These are phyloP conservation scores for Globisporangium paddicum DNA, from an alignment of 352 stramenopile species.

Conservation along the genomic window DNA sequence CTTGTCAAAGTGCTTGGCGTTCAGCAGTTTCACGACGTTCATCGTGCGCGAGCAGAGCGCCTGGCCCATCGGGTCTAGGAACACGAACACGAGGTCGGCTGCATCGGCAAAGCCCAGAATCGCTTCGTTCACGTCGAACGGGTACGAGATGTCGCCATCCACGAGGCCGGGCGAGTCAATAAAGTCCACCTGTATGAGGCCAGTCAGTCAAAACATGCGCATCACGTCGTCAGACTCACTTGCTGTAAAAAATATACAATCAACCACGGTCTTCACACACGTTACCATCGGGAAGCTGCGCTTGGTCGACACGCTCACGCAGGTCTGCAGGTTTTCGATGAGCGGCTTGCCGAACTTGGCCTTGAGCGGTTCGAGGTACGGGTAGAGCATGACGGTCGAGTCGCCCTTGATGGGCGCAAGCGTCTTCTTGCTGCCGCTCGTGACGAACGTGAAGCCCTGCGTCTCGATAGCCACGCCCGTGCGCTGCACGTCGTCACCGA, in stretches of 20 bases:
- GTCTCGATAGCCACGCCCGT: slow-evolving; percentile 67
- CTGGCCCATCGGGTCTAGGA: slow-evolving; percentile 60
- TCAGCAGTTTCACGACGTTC: slow-evolving; percentile 58
- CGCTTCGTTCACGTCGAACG: slow-evolving; percentile 61
- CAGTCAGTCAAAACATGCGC: not conserved
- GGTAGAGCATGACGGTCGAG: slow-evolving; percentile 54
- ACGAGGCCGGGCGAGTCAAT: slow-evolving; percentile 70
- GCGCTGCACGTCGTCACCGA: slow-evolving; percentile 49
- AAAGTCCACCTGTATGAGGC: slow-evolving; percentile 60
- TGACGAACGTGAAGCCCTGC: slow-evolving; percentile 64
- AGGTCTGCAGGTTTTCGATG: slow-evolving; percentile 54
- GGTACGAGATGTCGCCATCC: slow-evolving; percentile 63
- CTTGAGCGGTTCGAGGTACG: slow-evolving; percentile 45
- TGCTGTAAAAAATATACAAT: too few species aligned
- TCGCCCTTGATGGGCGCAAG: slow-evolving; percentile 61
- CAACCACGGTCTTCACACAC: not conserved
- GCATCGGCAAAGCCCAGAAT: slow-evolving; percentile 48
- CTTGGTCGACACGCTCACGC: slow-evolving; percentile 50
- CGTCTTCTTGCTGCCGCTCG: slow-evolving; percentile 46
- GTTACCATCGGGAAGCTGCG: slow-evolving; percentile 39
- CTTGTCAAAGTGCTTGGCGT: slow-evolving; percentile 46
- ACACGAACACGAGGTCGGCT: slow-evolving; percentile 65
- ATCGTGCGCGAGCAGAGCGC: slow-evolving; percentile 67
- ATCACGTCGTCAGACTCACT: not conserved
- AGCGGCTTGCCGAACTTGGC: slow-evolving; percentile 53